phyloP scores from a whole-genome alignment of 345 rosid genomes.

The Firmiana major region DNA sequence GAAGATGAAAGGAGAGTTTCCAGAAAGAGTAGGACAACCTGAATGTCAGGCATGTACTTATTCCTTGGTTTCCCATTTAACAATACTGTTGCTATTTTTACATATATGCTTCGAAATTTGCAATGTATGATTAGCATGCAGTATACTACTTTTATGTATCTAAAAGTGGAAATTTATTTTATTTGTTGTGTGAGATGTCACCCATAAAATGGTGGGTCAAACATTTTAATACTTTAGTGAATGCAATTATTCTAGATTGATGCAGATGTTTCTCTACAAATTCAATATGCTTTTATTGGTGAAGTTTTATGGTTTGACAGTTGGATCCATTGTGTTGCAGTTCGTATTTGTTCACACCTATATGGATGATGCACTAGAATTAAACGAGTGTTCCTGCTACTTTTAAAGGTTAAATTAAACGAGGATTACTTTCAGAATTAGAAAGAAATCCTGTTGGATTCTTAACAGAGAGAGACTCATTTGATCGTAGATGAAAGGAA shows the following conservation, averaged over 20 bases:
- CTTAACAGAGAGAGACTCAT: not conserved
- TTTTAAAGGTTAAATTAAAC: not conserved
- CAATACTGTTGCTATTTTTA: not conserved
- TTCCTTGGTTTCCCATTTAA: slow-evolving; percentile 1
- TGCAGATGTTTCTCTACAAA: not conserved
- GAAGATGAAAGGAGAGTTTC: slow-evolving; percentile 91
- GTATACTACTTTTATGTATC: not conserved
- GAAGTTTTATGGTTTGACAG: not conserved
- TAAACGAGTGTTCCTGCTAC: not conserved
- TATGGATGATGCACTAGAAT: not conserved
- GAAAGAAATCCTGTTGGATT: not conserved
- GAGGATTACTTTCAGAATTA: not conserved
- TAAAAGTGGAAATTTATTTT: not conserved
- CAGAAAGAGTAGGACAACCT: slow-evolving; percentile 91
- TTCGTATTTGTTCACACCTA: not conserved
- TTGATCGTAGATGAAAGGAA: not conserved
- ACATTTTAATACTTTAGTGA: not conserved
- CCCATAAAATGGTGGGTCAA: not conserved
- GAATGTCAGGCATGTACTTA: slow-evolving; percentile 82
- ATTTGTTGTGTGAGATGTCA: not conserved
- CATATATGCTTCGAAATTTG: not conserved
- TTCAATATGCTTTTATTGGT: not conserved
- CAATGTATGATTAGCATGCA: not conserved
- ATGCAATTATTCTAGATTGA: not conserved
- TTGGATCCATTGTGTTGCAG: not conserved